These are phyloP conservation scores for Emergomyces orientalis DNA, from an alignment of 2,329 filamentous ascomycete genomes.

Conservation along the genomic window DNA sequence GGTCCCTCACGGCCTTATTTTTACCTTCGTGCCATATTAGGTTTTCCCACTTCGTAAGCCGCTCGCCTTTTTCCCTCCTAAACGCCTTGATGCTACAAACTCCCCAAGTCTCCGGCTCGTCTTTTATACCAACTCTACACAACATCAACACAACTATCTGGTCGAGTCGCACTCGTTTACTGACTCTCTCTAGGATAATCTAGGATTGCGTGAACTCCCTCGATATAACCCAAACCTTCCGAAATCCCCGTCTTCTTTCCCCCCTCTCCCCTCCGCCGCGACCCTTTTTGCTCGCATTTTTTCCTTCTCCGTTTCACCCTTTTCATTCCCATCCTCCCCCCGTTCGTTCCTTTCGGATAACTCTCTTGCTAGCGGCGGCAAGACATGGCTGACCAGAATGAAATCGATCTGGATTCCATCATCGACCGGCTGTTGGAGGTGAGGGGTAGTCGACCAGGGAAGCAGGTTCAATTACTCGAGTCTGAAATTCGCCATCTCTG, in stretches of 20 bases:
- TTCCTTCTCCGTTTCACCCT: constrained; percentile 17
- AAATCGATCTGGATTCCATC: constrained; percentile 98
- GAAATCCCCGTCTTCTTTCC: constrained; percentile 12
- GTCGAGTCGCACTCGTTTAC: background rate
- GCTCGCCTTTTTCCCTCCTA: background rate
- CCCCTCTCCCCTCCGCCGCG: constrained; percentile 16
- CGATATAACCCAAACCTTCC: background rate
- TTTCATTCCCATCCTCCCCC: constrained; percentile 18
- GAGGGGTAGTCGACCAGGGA: constrained; percentile 91
- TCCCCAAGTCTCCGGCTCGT: background rate
- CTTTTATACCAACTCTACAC: background rate
- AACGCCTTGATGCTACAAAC: background rate
- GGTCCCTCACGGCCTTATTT: background rate
- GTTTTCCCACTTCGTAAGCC: constrained; percentile 5
- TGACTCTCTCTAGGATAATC: constrained; percentile 1
- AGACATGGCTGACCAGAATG: constrained; percentile 67
- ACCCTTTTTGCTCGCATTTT: constrained; percentile 21
- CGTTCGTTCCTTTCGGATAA: constrained; percentile 17
- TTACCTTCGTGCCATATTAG: background rate
- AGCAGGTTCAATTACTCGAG: constrained; percentile 95
- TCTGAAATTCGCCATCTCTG: constrained; percentile 94
- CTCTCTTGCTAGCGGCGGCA: constrained; percentile 27
- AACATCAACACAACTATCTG: background rate
- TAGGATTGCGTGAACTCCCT: constrained; percentile 5
- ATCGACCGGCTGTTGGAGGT: constrained; percentile 97